Percentiles rank a stretch among this genome's conserved stretches.
phyloP scores from a whole-genome alignment of 2,329 filamentous ascomycete species.

The Sporothrix inflata region DNA sequence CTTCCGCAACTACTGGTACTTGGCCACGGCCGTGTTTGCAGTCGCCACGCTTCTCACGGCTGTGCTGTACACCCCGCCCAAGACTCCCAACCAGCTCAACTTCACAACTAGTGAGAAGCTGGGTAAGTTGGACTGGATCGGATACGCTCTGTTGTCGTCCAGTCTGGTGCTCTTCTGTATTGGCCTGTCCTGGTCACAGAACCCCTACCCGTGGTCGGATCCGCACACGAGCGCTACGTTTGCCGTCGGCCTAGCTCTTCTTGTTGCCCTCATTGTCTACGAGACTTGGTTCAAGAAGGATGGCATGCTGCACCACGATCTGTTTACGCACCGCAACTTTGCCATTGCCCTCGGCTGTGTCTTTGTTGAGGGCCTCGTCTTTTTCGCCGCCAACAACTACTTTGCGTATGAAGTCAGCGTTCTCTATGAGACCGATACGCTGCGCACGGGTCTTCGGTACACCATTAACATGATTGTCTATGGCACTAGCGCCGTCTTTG shows the following conservation, averaged over 20 bases:
- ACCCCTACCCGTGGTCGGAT: conserved; percentile 46
- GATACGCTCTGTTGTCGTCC: conserved; percentile 42
- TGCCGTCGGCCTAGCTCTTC: conserved; percentile 40
- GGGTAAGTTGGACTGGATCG: conserved; percentile 45
- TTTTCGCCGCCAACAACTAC: conserved; percentile 49
- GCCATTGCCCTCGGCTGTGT: conserved; percentile 43
- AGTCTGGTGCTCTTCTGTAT: conserved; percentile 47
- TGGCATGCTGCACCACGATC: conserved; percentile 48
- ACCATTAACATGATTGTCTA: conserved; percentile 42
- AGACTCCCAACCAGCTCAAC: conserved; percentile 36
- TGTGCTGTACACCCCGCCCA: conserved; percentile 43
- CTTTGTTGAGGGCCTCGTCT: conserved; percentile 45
- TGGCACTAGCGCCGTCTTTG: conserved; percentile 39
- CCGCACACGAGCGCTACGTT: conserved; percentile 44
- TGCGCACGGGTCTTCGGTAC: conserved; percentile 43
- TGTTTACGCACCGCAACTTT: conserved; percentile 46
- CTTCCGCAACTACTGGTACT: conserved; percentile 45
- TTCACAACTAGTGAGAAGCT: conserved; percentile 42
- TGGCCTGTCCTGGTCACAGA: conserved; percentile 45
- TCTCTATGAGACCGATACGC: conserved; percentile 42
- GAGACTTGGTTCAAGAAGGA: conserved; percentile 44
- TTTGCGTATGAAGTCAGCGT: conserved; percentile 46
- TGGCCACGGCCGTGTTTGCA: conserved; percentile 40
- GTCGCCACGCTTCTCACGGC: conserved; percentile 38
- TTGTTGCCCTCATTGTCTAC: conserved; percentile 40